Evolutionary conservation across 2,329 filamentous ascomycete species (phyloP), one percentile per base, ranked within the genome.

Genomic region (Geosmithia morbida): DNA sequence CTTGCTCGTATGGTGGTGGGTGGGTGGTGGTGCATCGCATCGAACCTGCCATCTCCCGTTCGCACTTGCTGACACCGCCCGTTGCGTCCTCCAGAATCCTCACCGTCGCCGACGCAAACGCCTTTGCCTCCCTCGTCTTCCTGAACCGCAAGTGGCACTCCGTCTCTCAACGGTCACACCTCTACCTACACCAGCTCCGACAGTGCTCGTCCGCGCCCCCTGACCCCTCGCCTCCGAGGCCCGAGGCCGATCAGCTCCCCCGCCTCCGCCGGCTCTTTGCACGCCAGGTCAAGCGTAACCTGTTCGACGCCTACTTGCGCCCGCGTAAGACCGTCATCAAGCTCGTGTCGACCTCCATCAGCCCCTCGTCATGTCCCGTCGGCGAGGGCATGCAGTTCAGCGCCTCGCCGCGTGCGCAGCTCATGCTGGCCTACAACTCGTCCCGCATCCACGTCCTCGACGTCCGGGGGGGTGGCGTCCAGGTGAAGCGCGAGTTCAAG

Each of bases 341-440:
- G 58, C 70, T 95, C 46, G 80, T 94, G 13, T 92, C 86, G 39
- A 87, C 83, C 45, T 88, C 85, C 6, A 86, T 86, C 54, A 90
- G 85, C 59, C 89, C 86, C 1, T 87, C 85, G 1, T 87, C 87
- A 19, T 83, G 83, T 51, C 87, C 87, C 1, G 83, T 84, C 33
- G 85, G 86, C 30, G 87, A 94, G 61, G 86, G 86, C 43, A 86
- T 94, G 66, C 84, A 87, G 48, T 94, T 94, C 61, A 80, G 77
- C 51, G 78, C 87, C 50, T 94, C 87, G 2, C 79, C 85, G 6
- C 78, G 75, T 47, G 87, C 86, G 2, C 79, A 83, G 53, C 77
- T 82, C 54, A 66, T 94, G 29, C 73, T 94, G 41, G 87, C 85
- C 46, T 85, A 88, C 61, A 94, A 87, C 62, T 94, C 87, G 39